Percentiles rank a stretch among this genome's conserved stretches.
These are phyloP conservation scores for Euphorbia lathyris DNA, from an alignment of 345 rosid species.

Conservation along the genomic window DNA sequence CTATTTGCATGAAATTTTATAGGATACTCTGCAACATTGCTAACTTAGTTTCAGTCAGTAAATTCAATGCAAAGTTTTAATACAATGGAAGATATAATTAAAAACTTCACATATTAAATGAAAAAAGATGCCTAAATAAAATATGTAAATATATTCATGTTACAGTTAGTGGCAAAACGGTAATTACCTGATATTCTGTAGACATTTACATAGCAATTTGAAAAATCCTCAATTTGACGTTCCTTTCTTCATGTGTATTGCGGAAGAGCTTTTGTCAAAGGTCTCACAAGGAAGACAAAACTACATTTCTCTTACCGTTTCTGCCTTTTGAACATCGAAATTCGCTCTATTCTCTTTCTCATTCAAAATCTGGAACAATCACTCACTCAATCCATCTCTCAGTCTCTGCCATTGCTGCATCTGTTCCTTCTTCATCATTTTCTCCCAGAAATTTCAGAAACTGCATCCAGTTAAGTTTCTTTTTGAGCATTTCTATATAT, in stretches of 20 bases:
- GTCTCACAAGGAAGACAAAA: not conserved
- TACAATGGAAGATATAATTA: no score
- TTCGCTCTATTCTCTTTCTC: not conserved
- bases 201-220: not conserved
- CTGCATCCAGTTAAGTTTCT: not conserved
- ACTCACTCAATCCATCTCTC: not conserved
- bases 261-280: conserved; percentile 3
- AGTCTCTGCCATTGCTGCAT: not conserved
- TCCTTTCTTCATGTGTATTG: not conserved
- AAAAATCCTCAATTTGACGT: not conserved
- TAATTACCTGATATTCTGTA: not conserved
- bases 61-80: no score
- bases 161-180: conserved; percentile 14
- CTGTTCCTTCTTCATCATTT: not conserved
- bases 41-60: no score
- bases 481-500: no score
- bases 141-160: no score
- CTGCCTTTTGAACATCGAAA: no score
- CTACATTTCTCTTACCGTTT: not conserved
- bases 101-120: no score
- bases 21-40: no score
- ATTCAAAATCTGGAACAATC: not conserved
- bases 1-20: no score
- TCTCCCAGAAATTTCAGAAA: not conserved
- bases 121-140: not conserved